Conservation (phyloP, 495 filamentous ascomycete genomes). For the Talaromyces stipitatus region DNA sequence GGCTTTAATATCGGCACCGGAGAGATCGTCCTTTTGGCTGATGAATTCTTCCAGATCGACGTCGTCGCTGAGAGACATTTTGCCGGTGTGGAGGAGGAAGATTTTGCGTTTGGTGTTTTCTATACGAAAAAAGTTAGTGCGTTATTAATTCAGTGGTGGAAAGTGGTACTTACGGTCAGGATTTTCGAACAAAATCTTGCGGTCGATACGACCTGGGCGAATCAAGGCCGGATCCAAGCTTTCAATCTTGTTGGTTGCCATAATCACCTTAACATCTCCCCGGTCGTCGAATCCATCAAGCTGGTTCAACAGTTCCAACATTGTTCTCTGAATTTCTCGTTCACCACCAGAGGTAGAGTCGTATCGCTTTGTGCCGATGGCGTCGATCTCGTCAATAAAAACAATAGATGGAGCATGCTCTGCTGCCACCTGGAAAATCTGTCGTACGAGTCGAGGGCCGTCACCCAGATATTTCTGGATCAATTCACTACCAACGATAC, state of each 20-base stretch:
- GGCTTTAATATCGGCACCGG: constrained; percentile 96
- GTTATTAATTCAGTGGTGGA: neutral
- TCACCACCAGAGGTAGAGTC: constrained; percentile 96
- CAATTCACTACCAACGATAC: constrained; percentile 94
- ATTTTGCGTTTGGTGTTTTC: constrained; percentile 99
- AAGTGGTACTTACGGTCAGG: constrained; percentile 67
- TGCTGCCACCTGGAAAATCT: constrained; percentile 96
- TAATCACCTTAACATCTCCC: constrained; percentile 98
- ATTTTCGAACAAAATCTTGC: constrained; percentile 99
- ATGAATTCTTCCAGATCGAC: constrained; percentile 99
- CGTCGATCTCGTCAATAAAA: constrained; percentile 99
- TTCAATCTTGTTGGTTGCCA: constrained; percentile 99
- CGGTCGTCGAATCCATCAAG: constrained; percentile 98
- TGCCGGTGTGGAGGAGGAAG: constrained; percentile 96
- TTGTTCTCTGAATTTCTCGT: constrained; percentile 95
- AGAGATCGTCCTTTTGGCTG: constrained; percentile 95
- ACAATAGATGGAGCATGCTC: constrained; percentile 97
- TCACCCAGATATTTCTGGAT: constrained; percentile 99
- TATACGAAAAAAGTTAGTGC: constrained; percentile 29
- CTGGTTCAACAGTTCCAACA: constrained; percentile 98
- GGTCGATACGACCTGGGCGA: constrained; percentile 94
- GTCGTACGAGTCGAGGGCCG: constrained; percentile 85
- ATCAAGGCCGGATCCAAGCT: constrained; percentile 95
- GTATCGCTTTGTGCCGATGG: constrained; percentile 98
- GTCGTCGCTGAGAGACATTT: constrained; percentile 94